These are phyloP conservation scores for Plantago major DNA, from an alignment of 257 asterid genomes.

Conservation along the genomic window DNA sequence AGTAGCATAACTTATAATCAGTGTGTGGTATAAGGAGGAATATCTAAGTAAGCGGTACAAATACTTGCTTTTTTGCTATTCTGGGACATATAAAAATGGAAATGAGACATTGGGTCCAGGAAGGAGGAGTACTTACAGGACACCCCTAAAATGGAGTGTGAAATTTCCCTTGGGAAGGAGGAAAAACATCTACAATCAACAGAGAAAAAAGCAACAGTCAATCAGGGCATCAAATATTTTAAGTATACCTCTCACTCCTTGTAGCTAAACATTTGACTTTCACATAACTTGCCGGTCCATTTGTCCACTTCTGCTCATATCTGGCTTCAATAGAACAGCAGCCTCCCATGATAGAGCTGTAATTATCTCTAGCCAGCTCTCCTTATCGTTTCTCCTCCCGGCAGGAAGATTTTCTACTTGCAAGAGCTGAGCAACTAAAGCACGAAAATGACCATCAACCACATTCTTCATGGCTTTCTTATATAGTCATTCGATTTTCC, in stretches of 20 bases:
- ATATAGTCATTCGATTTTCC: constrained; percentile 88
- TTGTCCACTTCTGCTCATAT: constrained; percentile 87
- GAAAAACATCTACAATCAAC: too few relatives aligned
- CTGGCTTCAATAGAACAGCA: constrained; percentile 84
- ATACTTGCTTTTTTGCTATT: too few relatives aligned
- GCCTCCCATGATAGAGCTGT: constrained; percentile 96
- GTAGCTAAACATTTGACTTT: constrained; percentile 91
- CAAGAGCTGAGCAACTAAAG: constrained; percentile 87
- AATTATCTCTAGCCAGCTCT: constrained; percentile 88
- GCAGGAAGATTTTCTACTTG: constrained; percentile 79
- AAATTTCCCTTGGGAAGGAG: too few relatives aligned
- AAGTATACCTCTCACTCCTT: constrained; percentile 80
- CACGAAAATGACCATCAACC: constrained; percentile 91
- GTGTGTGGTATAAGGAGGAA: too few relatives aligned
- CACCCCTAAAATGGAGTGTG: too few relatives aligned
- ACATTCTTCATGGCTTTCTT: constrained; percentile 74
- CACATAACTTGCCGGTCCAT: constrained; percentile 97
- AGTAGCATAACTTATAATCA: too few relatives aligned
- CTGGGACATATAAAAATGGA: too few relatives aligned
- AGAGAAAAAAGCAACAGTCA: constrained; percentile 10
- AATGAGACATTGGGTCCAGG: too few relatives aligned
- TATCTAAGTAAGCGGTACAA: too few relatives aligned
- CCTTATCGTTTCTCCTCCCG: constrained; percentile 66
- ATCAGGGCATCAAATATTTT: constrained; percentile 16
- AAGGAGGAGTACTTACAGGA: too few relatives aligned